Evolutionary conservation across 306 rosid genomes (phyloP), one percentile per base, ranked within the genome.

Genomic region (Carpinus viminea): DNA sequence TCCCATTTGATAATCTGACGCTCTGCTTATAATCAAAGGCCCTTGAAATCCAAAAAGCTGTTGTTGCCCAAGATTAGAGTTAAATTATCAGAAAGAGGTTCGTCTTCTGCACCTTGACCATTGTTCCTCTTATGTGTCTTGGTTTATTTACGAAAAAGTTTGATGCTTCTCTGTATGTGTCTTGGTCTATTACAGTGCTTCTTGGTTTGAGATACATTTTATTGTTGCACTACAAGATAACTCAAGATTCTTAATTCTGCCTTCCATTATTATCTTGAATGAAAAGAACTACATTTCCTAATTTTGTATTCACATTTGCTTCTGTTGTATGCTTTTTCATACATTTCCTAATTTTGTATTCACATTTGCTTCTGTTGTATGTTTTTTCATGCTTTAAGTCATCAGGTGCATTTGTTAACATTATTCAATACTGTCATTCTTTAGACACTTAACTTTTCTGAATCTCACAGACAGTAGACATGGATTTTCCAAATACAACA

Each of bases 401-500:
- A 0, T 2, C 34, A 59, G 34, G 65, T 11, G 31, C 65, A 24
- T 0, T 59, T 59, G 15, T 21, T 59, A 24, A 24, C 65, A 59
- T 59, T 9, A 59, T 12, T 26, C 5, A 9, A 11, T 17, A 26
- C 21, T 59, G 7, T 59, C 36, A 24, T 24, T 59, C 36, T 59
- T 59, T 59, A 2, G 36, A 59, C 56, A 60, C 46, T 43, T 59
- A 47, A 82, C 45, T 79, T 81, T 54, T 73, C 41, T 85, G 76
- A 82, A 80, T 81, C 47, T 54, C 72, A 73, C 89, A 96, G 98
- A 91, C 86, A 6, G 98, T 96, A 59, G 98, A 96, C 59, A 78
- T 91, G 79, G 97, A 93, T 83, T 84, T 90, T 88, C 97, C 96
- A 79, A 90, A 88, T 83, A 96, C 97, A 72, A 90, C 99, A 55